These are phyloP conservation scores for Exophiala alcalophila DNA, from an alignment of 2,329 filamentous ascomycete genomes.

Conservation along the genomic window DNA sequence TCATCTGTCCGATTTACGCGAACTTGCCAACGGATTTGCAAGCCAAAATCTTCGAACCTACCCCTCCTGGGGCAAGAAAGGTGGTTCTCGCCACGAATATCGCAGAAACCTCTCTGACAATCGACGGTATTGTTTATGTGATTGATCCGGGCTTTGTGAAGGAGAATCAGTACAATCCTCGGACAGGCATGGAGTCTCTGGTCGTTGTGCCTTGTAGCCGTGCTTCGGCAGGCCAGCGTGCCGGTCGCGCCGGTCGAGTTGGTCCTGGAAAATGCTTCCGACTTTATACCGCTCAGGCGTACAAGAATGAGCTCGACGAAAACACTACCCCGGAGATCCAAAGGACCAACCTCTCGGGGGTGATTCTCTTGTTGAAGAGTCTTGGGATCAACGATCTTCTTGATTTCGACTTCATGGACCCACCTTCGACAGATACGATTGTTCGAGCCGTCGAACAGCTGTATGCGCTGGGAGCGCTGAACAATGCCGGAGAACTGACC, in stretches of 20 bases:
- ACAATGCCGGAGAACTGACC: conserved; percentile 83
- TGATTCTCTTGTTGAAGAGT: conserved; percentile 88
- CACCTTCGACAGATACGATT: conserved; percentile 82
- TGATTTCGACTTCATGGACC: conserved; percentile 98
- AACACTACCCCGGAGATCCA: conserved; percentile 91
- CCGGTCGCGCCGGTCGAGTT: conserved; percentile 87
- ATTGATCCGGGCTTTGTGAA: conserved; percentile 96
- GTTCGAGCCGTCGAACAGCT: conserved; percentile 86
- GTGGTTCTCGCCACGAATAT: conserved; percentile 96
- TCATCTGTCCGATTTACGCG: conserved; percentile 91
- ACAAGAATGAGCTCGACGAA: conserved; percentile 92
- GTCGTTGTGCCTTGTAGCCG: conserved; percentile 88
- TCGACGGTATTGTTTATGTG: conserved; percentile 93
- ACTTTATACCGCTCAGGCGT: conserved; percentile 89
- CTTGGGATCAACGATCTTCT: conserved; percentile 89
- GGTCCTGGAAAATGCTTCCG: conserved; percentile 90
- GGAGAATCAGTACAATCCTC: conserved; percentile 88
- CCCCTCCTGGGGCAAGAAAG: conserved; percentile 79
- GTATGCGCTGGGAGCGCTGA: conserved; percentile 84
- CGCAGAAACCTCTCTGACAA: conserved; percentile 91
- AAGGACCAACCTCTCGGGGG: conserved; percentile 89
- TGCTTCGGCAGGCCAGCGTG: conserved; percentile 88
- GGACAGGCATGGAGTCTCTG: conserved; percentile 87
- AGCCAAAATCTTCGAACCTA: conserved; percentile 90
- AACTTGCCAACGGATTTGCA: conserved; percentile 89